These are phyloP conservation scores for Ophiostoma triangulosporum DNA, from an alignment of 2,329 filamentous ascomycete species.

Conservation along the genomic window DNA sequence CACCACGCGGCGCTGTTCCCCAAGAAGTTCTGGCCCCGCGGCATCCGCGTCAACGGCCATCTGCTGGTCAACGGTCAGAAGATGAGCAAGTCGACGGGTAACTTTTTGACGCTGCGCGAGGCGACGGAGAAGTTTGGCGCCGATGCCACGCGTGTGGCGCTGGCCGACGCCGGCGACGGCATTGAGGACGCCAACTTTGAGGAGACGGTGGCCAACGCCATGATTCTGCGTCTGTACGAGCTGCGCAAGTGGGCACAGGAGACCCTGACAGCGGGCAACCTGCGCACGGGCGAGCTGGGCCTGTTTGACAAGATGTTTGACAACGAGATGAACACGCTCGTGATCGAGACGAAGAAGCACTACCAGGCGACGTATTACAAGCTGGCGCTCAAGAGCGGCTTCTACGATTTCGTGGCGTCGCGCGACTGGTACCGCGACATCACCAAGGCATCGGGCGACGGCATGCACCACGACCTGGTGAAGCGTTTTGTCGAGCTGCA, in stretches of 20 bases:
- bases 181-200: slow-evolving; percentile 97
- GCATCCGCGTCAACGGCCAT: slow-evolving; percentile 82
- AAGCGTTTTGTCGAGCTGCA: slow-evolving; percentile 70
- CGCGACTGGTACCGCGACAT: slow-evolving; percentile 85
- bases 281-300: slow-evolving; percentile 64
- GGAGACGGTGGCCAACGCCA: slow-evolving; percentile 84
- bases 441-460: slow-evolving; percentile 59
- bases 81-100: slow-evolving; percentile 96
- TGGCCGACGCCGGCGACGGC: slow-evolving; percentile 88
- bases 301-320: slow-evolving; percentile 78
- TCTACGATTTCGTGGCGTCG: slow-evolving; percentile 80
- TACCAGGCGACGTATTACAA: slow-evolving; percentile 75
- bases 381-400: slow-evolving; percentile 69
- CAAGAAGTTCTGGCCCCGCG: slow-evolving; percentile 74
- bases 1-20: slow-evolving; percentile 84
- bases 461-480: slow-evolving; percentile 75
- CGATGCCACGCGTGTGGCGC: slow-evolving; percentile 74
- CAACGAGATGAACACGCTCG: slow-evolving; percentile 80
- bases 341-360: slow-evolving; percentile 63
- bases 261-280: slow-evolving; percentile 46
- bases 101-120: slow-evolving; percentile 85
- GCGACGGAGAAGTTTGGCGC: slow-evolving; percentile 86
- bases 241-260: slow-evolving; percentile 87
- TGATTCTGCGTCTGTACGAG: slow-evolving; percentile 70
- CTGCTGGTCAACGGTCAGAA: slow-evolving; percentile 92